Conservation (phyloP, 768 basidiomycete genomes). For the Coprinopsis sp. region DNA sequence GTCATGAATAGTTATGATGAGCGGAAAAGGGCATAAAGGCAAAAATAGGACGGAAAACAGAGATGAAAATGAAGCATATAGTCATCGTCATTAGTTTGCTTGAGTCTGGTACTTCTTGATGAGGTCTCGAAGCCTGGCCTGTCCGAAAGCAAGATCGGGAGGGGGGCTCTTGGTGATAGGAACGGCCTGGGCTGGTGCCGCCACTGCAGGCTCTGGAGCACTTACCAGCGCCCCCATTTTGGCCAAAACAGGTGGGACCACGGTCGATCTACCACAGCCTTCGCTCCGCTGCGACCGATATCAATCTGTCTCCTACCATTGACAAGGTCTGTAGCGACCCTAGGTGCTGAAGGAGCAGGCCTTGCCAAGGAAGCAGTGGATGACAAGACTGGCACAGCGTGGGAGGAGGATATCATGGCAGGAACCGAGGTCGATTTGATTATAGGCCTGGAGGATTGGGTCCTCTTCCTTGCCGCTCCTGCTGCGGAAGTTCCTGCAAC, state of each 20-base stretch:
- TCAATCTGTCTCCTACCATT: neutral
- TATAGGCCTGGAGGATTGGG: conserved; percentile 32
- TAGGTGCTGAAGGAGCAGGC: conserved; percentile 19
- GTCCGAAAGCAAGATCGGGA: conserved; percentile 66
- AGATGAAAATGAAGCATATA: neutral
- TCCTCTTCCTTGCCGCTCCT: conserved; percentile 2
- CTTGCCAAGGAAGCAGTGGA: conserved; percentile 74
- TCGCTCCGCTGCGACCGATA: too few relatives aligned
- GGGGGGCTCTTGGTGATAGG: conserved; percentile 10
- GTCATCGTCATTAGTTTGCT: conserved; percentile 13
- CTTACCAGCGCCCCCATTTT: neutral
- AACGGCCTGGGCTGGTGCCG: neutral
- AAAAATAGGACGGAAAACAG: neutral
- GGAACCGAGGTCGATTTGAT: conserved; percentile 66
- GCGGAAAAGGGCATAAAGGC: too few relatives aligned
- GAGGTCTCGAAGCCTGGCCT: conserved; percentile 69
- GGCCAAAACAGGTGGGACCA: neutral
- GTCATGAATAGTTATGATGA: too few relatives aligned
- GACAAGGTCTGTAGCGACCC: conserved; percentile 4
- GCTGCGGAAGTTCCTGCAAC: too few relatives aligned
- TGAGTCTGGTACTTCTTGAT: conserved; percentile 76
- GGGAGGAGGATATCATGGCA: conserved; percentile 64
- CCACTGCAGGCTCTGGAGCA: neutral
- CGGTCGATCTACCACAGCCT: too few relatives aligned
- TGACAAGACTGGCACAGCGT: conserved; percentile 68